A percentile compares a stretch with the other conserved stretches of the same genome.
These are phyloP conservation scores for Hypoxylon rickii DNA, from an alignment of 495 filamentous ascomycete genomes.

Conservation along the genomic window DNA sequence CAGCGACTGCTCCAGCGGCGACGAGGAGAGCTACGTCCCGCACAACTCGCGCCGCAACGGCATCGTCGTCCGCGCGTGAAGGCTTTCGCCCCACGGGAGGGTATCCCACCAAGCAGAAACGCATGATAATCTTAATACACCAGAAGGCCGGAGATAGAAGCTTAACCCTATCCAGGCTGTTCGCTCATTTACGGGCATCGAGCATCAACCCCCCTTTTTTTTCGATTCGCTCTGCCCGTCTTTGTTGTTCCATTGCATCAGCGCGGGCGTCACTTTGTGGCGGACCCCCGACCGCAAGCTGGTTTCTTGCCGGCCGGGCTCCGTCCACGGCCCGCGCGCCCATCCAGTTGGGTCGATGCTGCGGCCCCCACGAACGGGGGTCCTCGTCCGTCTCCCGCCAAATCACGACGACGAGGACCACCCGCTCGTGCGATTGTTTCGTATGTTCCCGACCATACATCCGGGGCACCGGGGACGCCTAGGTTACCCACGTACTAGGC, in stretches of 20 bases:
- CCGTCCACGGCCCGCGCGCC: slow-evolving; percentile 30
- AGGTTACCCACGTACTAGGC: too few species aligned
- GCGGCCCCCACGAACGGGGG: slow-evolving; percentile 37
- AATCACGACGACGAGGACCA: slow-evolving; percentile 6
- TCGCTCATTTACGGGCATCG: slow-evolving; percentile 40
- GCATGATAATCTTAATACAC: slow-evolving; percentile 14
- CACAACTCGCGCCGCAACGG: slow-evolving; percentile 70
- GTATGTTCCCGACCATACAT: slow-evolving; percentile 38
- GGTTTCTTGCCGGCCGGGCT: slow-evolving; percentile 28
- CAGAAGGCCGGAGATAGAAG: slow-evolving; percentile 37
- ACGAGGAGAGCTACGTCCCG: slow-evolving; percentile 67
- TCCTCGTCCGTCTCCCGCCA: background rate
- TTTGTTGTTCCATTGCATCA: slow-evolving; percentile 40
- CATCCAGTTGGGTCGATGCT: slow-evolving; percentile 43
- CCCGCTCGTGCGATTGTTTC: slow-evolving; percentile 38
- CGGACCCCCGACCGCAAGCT: slow-evolving; percentile 28
- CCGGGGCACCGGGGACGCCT: slow-evolving; percentile 12
- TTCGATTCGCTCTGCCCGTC: slow-evolving; percentile 21
- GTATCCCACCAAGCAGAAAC: slow-evolving; percentile 30
- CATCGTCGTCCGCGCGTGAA: slow-evolving; percentile 67
- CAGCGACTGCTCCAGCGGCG: slow-evolving; percentile 50
- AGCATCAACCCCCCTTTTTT: slow-evolving; percentile 16
- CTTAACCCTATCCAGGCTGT: slow-evolving; percentile 28
- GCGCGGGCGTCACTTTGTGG: slow-evolving; percentile 29
- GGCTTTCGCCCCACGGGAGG: slow-evolving; percentile 30